These are phyloP conservation scores for Echria macrotheca DNA, from an alignment of 495 filamentous ascomycete species.

Conservation along the genomic window DNA sequence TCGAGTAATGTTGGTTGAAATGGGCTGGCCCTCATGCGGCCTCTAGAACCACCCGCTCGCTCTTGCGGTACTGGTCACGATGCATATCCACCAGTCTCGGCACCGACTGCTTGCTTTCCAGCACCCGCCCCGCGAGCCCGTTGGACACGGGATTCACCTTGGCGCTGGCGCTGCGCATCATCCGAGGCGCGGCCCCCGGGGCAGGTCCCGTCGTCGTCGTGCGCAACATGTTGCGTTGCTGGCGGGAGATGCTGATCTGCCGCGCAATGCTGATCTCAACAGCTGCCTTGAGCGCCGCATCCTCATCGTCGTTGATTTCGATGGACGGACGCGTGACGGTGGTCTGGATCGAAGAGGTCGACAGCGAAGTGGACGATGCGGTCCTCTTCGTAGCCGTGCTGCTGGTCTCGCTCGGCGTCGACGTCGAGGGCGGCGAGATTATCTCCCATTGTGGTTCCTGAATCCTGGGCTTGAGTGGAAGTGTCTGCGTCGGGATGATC, in stretches of 20 bases:
- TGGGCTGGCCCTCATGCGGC: slow-evolving; percentile 19
- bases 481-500: neutral
- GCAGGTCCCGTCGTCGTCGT: slow-evolving; percentile 5
- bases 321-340: slow-evolving; percentile 25
- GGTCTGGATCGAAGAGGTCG: slow-evolving; percentile 24
- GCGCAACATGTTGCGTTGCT: slow-evolving; percentile 48
- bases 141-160: slow-evolving; percentile 7
- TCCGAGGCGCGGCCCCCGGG: slow-evolving; percentile 2
- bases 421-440: slow-evolving; percentile 33
- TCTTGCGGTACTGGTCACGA: slow-evolving; percentile 35
- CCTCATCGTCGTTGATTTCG: slow-evolving; percentile 33
- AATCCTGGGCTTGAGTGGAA: slow-evolving; percentile 26
- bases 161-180: slow-evolving; percentile 10
- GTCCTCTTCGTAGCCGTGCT: slow-evolving; percentile 25
- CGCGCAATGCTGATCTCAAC: slow-evolving; percentile 55
- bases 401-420: slow-evolving; percentile 23
- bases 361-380: slow-evolving; percentile 16
- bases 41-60: slow-evolving; percentile 45
- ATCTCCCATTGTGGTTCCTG: slow-evolving; percentile 50
- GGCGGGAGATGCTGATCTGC: slow-evolving; percentile 53
- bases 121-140: slow-evolving; percentile 21
- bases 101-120: slow-evolving; percentile 33
- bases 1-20: no score
- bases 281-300: slow-evolving; percentile 37
- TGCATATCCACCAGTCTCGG: slow-evolving; percentile 28